Evolutionary conservation across 345 rosid genomes (phyloP).

Genomic region (Populus tremula): DNA sequence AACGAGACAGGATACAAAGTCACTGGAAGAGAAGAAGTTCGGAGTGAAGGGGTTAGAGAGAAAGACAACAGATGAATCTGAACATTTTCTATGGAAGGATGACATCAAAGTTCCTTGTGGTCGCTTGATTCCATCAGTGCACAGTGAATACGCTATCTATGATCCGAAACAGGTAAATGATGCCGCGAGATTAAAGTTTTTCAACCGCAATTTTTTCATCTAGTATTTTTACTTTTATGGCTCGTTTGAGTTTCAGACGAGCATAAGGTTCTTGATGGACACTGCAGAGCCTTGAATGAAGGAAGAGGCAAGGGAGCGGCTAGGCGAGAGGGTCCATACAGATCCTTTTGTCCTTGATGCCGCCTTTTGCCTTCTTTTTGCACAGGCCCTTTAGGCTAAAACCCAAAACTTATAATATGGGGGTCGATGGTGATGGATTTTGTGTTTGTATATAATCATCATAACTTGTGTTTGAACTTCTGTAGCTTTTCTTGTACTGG

Average conservation of each 20-base stretch:
- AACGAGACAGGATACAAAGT: background rate
- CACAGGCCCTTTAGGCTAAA: background rate
- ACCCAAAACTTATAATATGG: background rate
- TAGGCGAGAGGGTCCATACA: background rate
- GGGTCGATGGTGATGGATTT: background rate
- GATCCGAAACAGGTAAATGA: conserved; percentile 64
- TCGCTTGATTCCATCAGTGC: conserved; percentile 51
- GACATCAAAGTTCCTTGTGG: conserved; percentile 79
- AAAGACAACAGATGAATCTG: conserved; percentile 70
- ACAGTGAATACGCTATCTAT: conserved; percentile 74
- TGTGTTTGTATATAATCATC: conserved; percentile 2
- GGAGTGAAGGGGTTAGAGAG: conserved; percentile 75
- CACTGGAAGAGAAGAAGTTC: conserved; percentile 54
- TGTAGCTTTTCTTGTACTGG: background rate
- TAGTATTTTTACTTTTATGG: background rate
- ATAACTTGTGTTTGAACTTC: background rate
- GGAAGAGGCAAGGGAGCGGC: background rate
- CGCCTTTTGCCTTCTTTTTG: background rate
- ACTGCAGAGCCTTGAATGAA: conserved; percentile 18
- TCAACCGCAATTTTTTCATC: background rate
- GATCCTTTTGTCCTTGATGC: background rate
- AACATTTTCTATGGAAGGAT: conserved; percentile 54
- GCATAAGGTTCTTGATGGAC: conserved; percentile 64
- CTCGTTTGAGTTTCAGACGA: conserved; percentile 36
- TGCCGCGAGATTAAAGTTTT: background rate